Percentiles rank a stretch among this genome's conserved stretches.
Conservation (phyloP, 2,329 filamentous ascomycete genomes). For the Aspergillus novofumigatus region DNA sequence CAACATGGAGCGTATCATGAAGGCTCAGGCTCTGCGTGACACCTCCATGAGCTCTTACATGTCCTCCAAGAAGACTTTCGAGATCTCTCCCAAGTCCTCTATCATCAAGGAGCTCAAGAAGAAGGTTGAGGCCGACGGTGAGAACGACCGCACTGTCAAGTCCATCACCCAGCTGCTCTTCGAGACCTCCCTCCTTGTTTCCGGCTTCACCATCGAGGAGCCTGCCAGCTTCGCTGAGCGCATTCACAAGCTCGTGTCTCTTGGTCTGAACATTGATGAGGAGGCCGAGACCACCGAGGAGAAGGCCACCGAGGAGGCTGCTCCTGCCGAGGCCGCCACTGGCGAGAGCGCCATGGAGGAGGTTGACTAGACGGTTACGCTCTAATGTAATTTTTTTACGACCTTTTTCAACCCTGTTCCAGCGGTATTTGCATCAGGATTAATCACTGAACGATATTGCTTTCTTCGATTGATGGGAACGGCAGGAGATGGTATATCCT, state of each 20-base stretch:
- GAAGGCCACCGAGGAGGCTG: slow-evolving; percentile 53
- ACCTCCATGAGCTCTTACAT: slow-evolving; percentile 99
- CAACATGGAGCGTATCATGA: slow-evolving; percentile 99
- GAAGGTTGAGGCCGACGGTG: slow-evolving; percentile 96
- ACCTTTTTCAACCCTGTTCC: slow-evolving; percentile 9
- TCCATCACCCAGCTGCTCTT: slow-evolving; percentile 97
- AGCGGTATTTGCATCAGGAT: slow-evolving; percentile 10
- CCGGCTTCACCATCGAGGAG: slow-evolving; percentile 99
- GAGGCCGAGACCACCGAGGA: slow-evolving; percentile 67
- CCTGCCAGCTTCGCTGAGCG: slow-evolving; percentile 96
- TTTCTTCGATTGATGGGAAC: slow-evolving; percentile 13
- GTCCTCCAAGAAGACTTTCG: slow-evolving; percentile 99
- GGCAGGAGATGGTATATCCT: slow-evolving; percentile 11
- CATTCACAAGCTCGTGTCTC: slow-evolving; percentile 98
- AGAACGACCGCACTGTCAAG: slow-evolving; percentile 99
- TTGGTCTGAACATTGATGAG: slow-evolving; percentile 96
- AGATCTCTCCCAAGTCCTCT: slow-evolving; percentile 97
- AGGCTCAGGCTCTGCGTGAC: slow-evolving; percentile 98
- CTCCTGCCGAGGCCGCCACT: slow-evolving; percentile 59
- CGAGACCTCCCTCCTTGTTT: slow-evolving; percentile 97
- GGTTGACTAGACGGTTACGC: slow-evolving; percentile 70
- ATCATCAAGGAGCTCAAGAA: slow-evolving; percentile 99
- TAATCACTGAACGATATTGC: slow-evolving; percentile 9
- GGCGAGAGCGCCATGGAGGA: slow-evolving; percentile 99
- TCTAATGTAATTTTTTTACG: slow-evolving; percentile 11